phyloP scores from a whole-genome alignment of 1,139 yeast species.

The Pichia sp. region DNA sequence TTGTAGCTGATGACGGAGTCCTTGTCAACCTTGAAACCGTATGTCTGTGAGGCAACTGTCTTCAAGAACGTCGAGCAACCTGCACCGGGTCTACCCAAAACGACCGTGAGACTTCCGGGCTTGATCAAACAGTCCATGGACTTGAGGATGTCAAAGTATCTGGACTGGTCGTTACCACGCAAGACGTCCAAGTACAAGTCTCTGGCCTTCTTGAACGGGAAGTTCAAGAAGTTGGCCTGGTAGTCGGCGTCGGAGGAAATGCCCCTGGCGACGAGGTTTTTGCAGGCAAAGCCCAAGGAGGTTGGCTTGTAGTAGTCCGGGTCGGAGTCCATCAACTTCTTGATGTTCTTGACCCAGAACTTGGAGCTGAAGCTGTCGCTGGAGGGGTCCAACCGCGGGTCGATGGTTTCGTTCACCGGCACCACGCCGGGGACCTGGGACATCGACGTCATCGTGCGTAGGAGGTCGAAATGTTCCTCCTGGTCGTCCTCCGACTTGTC shows the following conservation, averaged over 20 bases:
- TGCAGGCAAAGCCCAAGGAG: conserved; percentile 65
- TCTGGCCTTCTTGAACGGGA: conserved; percentile 27
- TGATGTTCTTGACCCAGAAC: conserved; percentile 72
- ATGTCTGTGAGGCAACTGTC: conserved; percentile 64
- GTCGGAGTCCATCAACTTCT: conserved; percentile 50
- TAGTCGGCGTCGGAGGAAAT: conserved; percentile 76
- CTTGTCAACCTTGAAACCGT: conserved; percentile 60
- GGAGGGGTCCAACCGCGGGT: conserved; percentile 52
- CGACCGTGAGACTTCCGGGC: conserved; percentile 77
- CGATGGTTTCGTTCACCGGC: conserved; percentile 33
- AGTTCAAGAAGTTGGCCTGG: conserved; percentile 68
- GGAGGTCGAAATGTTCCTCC: conserved; percentile 20
- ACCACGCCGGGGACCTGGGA: conserved; percentile 49
- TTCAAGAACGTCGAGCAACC: conserved; percentile 80
- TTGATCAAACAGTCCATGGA: conserved; percentile 63
- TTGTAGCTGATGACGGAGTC: conserved; percentile 43
- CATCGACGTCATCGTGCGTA: conserved; percentile 44
- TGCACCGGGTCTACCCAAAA: conserved; percentile 80
- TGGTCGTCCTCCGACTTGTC: conserved; percentile 3
- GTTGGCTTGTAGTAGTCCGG: conserved; percentile 63
- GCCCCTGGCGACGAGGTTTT: conserved; percentile 68
- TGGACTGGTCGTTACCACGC: conserved; percentile 21
- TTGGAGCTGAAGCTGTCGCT: conserved; percentile 56
- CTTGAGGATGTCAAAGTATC: conserved; percentile 53
- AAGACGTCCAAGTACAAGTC: conserved; percentile 19